Evolutionary conservation across 768 basidiomycete genomes (phyloP).

Genomic region (Hirschioporus abietinus): DNA sequence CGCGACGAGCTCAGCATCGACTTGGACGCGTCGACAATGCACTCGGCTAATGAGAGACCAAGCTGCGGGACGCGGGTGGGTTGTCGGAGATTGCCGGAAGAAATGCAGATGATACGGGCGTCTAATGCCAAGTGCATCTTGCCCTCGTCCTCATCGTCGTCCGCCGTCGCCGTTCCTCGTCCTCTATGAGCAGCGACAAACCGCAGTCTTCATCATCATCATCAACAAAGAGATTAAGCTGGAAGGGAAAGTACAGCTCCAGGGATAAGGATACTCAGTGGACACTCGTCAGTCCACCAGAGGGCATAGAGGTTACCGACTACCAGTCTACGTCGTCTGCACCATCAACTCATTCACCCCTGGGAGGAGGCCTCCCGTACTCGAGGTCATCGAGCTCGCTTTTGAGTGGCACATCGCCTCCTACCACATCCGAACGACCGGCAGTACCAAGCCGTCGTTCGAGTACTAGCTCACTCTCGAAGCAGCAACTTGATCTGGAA

Average conservation of each 20-base stretch:
- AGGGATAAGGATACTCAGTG: neutral
- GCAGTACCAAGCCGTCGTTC: constrained; percentile 1
- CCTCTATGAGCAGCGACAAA: neutral
- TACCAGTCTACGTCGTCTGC: neutral
- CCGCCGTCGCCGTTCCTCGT: neutral
- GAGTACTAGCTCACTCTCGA: constrained; percentile 24
- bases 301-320: neutral
- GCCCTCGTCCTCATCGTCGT: neutral
- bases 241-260: neutral
- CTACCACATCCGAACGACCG: neutral
- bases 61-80: too few relatives aligned
- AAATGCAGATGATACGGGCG: neutral
- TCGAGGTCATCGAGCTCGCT: neutral
- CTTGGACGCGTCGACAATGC: neutral
- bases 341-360: neutral
- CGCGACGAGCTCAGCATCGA: neutral
- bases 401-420: neutral
- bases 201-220: neutral
- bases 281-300: neutral
- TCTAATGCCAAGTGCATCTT: neutral
- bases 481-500: constrained; percentile 42
- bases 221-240: neutral
- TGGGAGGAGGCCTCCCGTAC: neutral
- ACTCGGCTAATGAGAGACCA: too few relatives aligned
- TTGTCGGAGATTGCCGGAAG: neutral